A percentile compares a stretch with the other conserved stretches of the same genome.
Evolutionary conservation across 805 yeast species (phyloP).

Genomic region (Debaryomyces castellii): DNA sequence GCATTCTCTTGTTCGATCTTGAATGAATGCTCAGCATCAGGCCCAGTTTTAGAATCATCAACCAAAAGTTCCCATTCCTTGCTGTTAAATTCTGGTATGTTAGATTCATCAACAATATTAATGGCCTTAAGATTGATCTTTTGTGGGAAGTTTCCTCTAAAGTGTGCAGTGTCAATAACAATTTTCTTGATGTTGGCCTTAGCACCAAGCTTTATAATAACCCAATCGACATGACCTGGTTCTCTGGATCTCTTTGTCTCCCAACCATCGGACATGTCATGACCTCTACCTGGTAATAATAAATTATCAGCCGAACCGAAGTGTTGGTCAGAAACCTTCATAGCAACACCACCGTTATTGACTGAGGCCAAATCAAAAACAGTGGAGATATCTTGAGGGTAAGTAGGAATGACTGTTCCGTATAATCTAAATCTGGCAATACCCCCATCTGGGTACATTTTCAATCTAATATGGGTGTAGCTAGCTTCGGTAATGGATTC

Average conservation of each 20-base stretch:
- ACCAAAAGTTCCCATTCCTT: conserved; percentile 65
- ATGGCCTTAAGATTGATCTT: conserved; percentile 67
- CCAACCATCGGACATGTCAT: conserved; percentile 98
- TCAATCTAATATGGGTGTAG: conserved; percentile 78
- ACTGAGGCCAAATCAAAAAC: conserved; percentile 78
- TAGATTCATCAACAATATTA: conserved; percentile 22
- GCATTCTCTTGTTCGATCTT: conserved; percentile 25
- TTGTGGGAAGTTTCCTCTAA: conserved; percentile 94
- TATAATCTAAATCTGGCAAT: conserved; percentile 91
- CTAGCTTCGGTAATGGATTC: conserved; percentile 53
- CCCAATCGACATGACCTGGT: conserved; percentile 91
- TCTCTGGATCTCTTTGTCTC: conserved; percentile 88
- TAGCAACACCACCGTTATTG: conserved; percentile 84
- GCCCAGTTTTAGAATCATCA: conserved; percentile 68
- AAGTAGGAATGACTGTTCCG: conserved; percentile 78
- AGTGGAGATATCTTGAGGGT: conserved; percentile 46
- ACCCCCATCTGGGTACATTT: conserved; percentile 98
- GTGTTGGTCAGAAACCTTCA: conserved; percentile 85
- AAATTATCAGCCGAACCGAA: conserved; percentile 90
- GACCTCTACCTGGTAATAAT: conserved; percentile 89
- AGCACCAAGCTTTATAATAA: conserved; percentile 74
- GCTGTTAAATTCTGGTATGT: conserved; percentile 43
- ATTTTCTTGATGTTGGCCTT: conserved; percentile 54
- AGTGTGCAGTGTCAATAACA: conserved; percentile 88
- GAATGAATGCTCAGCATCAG: conserved; percentile 76